Evolutionary conservation across 805 yeast species (phyloP).

Genomic region (Kluyveromyces aestuarii): DNA sequence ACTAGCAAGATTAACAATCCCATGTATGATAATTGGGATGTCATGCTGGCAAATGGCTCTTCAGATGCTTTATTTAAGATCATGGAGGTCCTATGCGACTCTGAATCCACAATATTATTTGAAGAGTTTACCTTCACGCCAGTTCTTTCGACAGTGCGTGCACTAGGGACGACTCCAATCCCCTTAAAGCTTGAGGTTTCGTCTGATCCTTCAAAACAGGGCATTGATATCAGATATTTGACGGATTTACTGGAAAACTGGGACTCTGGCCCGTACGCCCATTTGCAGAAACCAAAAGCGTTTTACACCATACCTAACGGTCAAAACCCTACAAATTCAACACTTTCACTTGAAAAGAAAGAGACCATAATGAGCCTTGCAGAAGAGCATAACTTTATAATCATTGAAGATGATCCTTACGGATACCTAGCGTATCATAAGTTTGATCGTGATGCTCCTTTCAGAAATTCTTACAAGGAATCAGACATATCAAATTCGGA

Average conservation of each 20-base stretch:
- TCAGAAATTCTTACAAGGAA: constrained; percentile 4
- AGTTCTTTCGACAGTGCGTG: constrained; percentile 60
- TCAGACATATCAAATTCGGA: constrained; percentile 14
- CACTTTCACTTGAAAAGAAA: constrained; percentile 51
- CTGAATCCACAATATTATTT: constrained; percentile 60
- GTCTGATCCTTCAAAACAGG: constrained; percentile 10
- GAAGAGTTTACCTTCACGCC: constrained; percentile 74
- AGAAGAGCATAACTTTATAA: constrained; percentile 56
- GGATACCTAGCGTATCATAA: constrained; percentile 41
- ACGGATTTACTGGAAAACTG: constrained; percentile 49
- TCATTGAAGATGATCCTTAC: constrained; percentile 83
- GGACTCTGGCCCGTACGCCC: constrained; percentile 32
- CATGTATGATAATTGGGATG: constrained; percentile 40
- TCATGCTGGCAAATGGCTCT: constrained; percentile 45
- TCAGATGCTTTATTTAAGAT: constrained; percentile 53
- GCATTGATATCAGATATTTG: constrained; percentile 52
- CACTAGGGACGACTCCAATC: constrained; percentile 48
- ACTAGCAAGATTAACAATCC: constrained; percentile 38
- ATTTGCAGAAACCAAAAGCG: constrained; percentile 45
- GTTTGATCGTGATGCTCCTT: constrained; percentile 5
- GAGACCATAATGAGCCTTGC: constrained; percentile 49
- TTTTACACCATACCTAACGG: constrained; percentile 72
- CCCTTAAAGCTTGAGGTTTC: constrained; percentile 44
- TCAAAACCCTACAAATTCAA: constrained; percentile 78
- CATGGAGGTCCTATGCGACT: constrained; percentile 41